phyloP scores from a whole-genome alignment of 345 rosid genomes.

The Murraya koenigii region DNA sequence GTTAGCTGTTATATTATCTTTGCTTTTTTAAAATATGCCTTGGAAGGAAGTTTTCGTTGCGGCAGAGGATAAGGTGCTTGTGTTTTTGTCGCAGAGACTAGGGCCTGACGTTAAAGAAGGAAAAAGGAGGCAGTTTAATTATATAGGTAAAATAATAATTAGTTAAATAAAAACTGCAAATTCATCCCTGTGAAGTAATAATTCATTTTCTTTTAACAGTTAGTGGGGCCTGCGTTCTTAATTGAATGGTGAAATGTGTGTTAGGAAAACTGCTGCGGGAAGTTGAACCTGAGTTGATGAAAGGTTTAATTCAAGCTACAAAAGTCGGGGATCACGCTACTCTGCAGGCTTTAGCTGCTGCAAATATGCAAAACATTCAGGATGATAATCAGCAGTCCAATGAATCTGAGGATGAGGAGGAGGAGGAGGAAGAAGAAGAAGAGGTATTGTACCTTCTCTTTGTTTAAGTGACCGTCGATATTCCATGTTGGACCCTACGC shows the following conservation, averaged over 20 bases:
- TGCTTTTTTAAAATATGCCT: neutral
- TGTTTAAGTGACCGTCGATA: no score
- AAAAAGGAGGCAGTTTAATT: constrained; percentile 78
- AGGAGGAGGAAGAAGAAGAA: constrained; percentile 50
- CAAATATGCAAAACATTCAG: constrained; percentile 6
- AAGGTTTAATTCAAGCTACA: constrained; percentile 64
- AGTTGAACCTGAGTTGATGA: constrained; percentile 79
- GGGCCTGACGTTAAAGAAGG: constrained; percentile 82
- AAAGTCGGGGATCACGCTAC: constrained; percentile 65
- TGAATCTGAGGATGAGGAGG: constrained; percentile 45
- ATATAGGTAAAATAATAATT: constrained; percentile 45
- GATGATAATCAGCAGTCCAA: constrained; percentile 28
- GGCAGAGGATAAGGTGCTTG: constrained; percentile 58
- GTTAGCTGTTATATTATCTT: neutral
- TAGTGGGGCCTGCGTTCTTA: neutral
- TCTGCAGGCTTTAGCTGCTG: constrained; percentile 46
- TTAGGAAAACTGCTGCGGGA: constrained; percentile 82
- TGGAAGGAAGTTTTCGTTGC: neutral
- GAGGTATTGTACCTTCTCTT: constrained; percentile 34
- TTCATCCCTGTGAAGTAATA: neutral
- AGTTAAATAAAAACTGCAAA: no score
- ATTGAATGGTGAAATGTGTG: constrained; percentile 1
- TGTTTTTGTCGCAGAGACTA: constrained; percentile 56
- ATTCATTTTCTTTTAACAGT: neutral
- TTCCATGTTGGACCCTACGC: neutral